Conservation (phyloP, 805 yeast genomes). For the Cyberlindnera meyerae region DNA sequence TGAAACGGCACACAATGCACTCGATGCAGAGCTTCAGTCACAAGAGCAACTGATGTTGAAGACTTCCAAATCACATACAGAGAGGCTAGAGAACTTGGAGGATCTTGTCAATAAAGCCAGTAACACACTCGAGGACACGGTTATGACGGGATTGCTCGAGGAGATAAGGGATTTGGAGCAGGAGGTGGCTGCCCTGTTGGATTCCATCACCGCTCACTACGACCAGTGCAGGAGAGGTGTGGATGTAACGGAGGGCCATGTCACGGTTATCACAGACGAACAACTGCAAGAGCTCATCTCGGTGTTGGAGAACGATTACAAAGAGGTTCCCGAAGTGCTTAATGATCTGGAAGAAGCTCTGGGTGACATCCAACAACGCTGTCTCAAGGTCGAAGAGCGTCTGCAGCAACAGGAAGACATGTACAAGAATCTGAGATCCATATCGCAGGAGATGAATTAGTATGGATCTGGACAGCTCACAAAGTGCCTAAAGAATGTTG, state of each 20-base stretch:
- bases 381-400: conserved; percentile 22
- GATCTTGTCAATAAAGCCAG: conserved; percentile 30
- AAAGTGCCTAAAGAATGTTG: conserved; percentile 10
- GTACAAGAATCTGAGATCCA: conserved; percentile 20
- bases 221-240: conserved; percentile 65
- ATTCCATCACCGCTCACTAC: conserved; percentile 73
- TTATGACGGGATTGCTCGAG: conserved; percentile 23
- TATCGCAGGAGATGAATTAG: conserved; percentile 19
- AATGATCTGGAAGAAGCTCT: conserved; percentile 39
- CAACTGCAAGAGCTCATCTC: conserved; percentile 37
- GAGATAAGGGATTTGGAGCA: conserved; percentile 51
- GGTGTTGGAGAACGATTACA: conserved; percentile 47
- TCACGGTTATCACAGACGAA: conserved; percentile 20
- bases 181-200: conserved; percentile 65
- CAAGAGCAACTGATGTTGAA: conserved; percentile 1
- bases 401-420: conserved; percentile 4
- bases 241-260: conserved; percentile 29
- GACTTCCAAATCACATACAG: conserved; percentile 5
- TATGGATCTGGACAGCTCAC: conserved; percentile 21
- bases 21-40: conserved; percentile 6
- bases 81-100: conserved; percentile 14
- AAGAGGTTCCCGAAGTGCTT: conserved; percentile 54
- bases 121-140: conserved; percentile 7
- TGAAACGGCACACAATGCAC: conserved; percentile 2
- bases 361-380: conserved; percentile 24